These are phyloP conservation scores for Ascochyta pisi DNA, from an alignment of 2,329 filamentous ascomycete species.

Conservation along the genomic window DNA sequence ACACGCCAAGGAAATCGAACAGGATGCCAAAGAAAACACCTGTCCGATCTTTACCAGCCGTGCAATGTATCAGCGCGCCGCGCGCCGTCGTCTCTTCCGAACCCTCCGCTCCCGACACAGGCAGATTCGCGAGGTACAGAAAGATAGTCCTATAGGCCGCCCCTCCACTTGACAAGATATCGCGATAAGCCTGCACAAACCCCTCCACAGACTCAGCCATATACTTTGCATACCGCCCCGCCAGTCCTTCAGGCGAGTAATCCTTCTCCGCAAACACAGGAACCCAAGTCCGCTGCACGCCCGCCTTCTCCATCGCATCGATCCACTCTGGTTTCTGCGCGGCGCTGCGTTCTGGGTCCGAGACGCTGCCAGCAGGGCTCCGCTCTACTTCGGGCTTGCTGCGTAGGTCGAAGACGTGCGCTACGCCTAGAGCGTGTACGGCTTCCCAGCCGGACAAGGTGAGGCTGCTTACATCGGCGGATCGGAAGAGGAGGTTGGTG, in stretches of 20 bases:
- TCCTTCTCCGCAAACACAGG: constrained; percentile 70
- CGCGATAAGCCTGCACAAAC: constrained; percentile 68
- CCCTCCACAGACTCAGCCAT: constrained; percentile 62
- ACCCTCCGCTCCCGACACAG: constrained; percentile 1
- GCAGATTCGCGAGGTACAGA: constrained; percentile 58
- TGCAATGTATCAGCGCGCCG: constrained; percentile 74
- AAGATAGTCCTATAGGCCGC: constrained; percentile 66
- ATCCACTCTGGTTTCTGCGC: constrained; percentile 37
- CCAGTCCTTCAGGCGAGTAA: constrained; percentile 68
- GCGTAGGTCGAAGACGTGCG: constrained; percentile 72
- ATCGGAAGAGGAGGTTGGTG: constrained; percentile 67
- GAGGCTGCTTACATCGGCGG: constrained; percentile 65
- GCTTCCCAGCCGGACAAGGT: constrained; percentile 27
- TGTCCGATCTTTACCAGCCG: constrained; percentile 79
- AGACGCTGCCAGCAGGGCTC: constrained; percentile 7
- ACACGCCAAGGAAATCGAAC: constrained; percentile 68
- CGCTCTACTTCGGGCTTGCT: constrained; percentile 65
- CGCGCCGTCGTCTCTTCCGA: constrained; percentile 29
- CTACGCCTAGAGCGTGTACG: constrained; percentile 62
- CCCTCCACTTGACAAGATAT: constrained; percentile 64
- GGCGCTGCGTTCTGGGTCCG: constrained; percentile 43
- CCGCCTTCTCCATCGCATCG: constrained; percentile 39
- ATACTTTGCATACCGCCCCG: constrained; percentile 67
- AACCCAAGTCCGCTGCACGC: constrained; percentile 62
- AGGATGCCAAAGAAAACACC: constrained; percentile 73